phyloP scores from a whole-genome alignment of 2,329 filamentous ascomycete species.

The Fusarium protoensiforme region DNA sequence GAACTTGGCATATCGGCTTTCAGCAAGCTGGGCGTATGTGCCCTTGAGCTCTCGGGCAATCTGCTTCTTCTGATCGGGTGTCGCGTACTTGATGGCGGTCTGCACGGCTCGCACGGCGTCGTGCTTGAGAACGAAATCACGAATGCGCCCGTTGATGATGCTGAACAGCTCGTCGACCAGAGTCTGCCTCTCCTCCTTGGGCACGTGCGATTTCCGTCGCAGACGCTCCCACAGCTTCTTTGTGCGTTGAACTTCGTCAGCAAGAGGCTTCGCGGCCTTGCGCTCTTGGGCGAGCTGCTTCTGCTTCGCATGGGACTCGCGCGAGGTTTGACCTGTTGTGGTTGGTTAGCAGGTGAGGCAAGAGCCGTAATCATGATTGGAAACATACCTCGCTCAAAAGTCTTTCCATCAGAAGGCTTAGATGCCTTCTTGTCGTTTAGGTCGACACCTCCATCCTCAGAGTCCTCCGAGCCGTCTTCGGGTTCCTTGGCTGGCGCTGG shows the following conservation, averaged over 20 bases:
- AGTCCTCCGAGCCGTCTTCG: constrained; percentile 60
- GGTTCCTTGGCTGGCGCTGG: constrained; percentile 54
- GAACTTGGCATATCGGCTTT: constrained; percentile 98
- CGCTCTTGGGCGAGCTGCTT: constrained; percentile 88
- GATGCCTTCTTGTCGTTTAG: constrained; percentile 54
- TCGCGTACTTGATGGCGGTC: constrained; percentile 96
- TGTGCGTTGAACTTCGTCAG: constrained; percentile 85
- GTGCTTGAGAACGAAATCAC: constrained; percentile 98
- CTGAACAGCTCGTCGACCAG: constrained; percentile 90
- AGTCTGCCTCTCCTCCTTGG: constrained; percentile 86
- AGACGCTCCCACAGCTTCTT: constrained; percentile 98
- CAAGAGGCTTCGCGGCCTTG: constrained; percentile 91
- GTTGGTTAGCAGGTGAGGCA: constrained; percentile 9
- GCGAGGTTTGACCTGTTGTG: constrained; percentile 70
- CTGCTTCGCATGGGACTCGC: constrained; percentile 93
- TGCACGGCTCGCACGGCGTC: constrained; percentile 97
- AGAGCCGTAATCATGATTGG: background rate
- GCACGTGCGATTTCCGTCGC: constrained; percentile 92
- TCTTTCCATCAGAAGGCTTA: constrained; percentile 51
- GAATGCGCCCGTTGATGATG: constrained; percentile 90
- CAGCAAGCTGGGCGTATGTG: constrained; percentile 84
- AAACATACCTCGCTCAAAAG: constrained; percentile 56
- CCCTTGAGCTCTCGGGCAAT: constrained; percentile 90
- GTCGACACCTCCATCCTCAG: constrained; percentile 64
- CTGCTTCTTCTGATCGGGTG: constrained; percentile 81